A percentile compares a stretch with the other conserved stretches of the same genome.
Conservation (phyloP, 164 flowering plant species). For the Liriodendron chinense region DNA sequence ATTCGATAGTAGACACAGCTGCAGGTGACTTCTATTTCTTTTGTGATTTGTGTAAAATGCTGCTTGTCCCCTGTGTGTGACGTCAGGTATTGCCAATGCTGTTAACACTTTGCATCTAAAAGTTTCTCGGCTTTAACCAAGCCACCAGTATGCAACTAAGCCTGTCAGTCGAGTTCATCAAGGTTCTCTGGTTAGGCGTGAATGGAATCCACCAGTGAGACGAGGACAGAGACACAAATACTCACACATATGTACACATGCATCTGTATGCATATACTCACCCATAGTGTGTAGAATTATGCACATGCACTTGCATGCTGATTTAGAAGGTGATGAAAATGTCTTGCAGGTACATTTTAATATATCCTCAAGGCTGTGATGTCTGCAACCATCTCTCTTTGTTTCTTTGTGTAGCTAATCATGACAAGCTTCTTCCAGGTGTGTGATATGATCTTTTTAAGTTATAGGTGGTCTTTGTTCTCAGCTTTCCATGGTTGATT, state of each 20-base stretch:
- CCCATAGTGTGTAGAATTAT: neutral
- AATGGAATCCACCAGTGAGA: neutral
- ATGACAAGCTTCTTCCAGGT: slow-evolving; percentile 99
- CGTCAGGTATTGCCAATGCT: neutral
- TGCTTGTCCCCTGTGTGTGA: neutral
- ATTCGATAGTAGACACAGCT: neutral
- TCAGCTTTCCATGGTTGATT: neutral
- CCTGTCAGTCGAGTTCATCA: neutral
- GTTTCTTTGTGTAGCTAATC: slow-evolving; percentile 98
- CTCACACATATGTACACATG: neutral
- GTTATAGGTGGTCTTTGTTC: neutral
- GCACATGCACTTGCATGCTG: neutral
- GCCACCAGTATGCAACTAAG: neutral
- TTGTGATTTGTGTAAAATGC: neutral
- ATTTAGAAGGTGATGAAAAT: slow-evolving; percentile 5
- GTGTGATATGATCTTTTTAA: slow-evolving; percentile 4
- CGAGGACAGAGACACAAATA: neutral
- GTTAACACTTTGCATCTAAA: neutral
- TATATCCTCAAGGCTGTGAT: slow-evolving; percentile 98
- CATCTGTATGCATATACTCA: neutral
- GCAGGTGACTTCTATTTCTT: neutral
- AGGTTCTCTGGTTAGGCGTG: neutral
- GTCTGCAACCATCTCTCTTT: slow-evolving; percentile 92
- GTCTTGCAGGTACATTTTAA: slow-evolving; percentile 76
- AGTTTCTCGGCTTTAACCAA: neutral